Base-by-base conservation (phyloP, 2,329 filamentous ascomycete species). In the Fusarium sp. region DNA sequence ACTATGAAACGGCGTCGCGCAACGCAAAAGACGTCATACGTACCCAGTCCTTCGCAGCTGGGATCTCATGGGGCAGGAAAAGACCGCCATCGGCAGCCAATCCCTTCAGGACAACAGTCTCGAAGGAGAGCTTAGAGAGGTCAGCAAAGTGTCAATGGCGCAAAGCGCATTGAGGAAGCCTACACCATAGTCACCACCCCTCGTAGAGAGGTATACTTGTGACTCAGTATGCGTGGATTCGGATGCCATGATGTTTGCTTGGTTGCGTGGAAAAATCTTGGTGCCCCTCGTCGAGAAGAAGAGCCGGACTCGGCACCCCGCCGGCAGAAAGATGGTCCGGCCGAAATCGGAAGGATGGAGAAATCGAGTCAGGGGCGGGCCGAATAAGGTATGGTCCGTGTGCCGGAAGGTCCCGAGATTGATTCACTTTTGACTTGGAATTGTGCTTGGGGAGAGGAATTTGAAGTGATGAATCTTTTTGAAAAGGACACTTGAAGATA, bases 51-150 rank as follows among this genome's bases (percentile, higher is more conserved):
- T 81, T 81, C 65, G 89, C 90, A 5, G 85, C 82, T 16, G 94
- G 94, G 71, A 96, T 92, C 70, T 92, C 88, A 80, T 97, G 92
- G 35, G 94, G 94, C 69, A 97, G 92, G 86, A 95, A 97, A 24
- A 97, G 90, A 58, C 94, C 94, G 64, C 94, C 93, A 79, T 97
- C 94, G 34, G 90, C 87, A 64, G 94, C 94, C 66, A 97, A 90
- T 54, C 94, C 94, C 83, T 97, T 96, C 70, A 97, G 87, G 40
- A 97, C 94, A 52, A 94, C 94, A 61, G 94, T 91, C 84, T 97
- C 94, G 81, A 97, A 97, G 60, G 93, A 94, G 76, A 96, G 88
- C 92, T 94, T 75, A 27, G 11, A 71, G 45, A 6, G 45, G 50
- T 75, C 38, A 75, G 73, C 67, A 0, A 13, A n/a, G 4, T 9